phyloP scores from a whole-genome alignment of 805 yeast genomes.

The Lachancea fermentati region DNA sequence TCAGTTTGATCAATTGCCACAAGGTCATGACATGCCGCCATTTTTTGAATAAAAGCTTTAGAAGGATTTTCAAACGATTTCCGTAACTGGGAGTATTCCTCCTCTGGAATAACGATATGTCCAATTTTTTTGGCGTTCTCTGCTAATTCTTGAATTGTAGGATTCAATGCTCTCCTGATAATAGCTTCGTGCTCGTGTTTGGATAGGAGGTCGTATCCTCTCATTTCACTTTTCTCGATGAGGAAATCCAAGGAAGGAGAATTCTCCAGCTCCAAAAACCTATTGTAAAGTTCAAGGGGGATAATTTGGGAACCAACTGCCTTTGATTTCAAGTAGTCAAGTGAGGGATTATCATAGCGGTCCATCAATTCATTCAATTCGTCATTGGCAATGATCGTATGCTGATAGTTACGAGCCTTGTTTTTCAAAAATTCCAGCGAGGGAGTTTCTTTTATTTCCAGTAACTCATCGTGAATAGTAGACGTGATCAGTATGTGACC shows the following conservation, averaged over 20 bases:
- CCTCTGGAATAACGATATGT: constrained; percentile 13
- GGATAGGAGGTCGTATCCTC: constrained; percentile 22
- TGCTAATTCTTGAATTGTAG: constrained; percentile 8
- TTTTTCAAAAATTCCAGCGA: constrained; percentile 16
- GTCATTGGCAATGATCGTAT: constrained; percentile 10
- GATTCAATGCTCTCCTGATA: constrained; percentile 10
- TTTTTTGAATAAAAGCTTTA: constrained; percentile 21
- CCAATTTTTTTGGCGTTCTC: constrained; percentile 11
- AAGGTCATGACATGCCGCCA: constrained; percentile 20
- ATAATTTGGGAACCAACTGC: constrained; percentile 18
- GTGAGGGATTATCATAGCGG: constrained; percentile 8
- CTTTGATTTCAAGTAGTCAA: constrained; percentile 15
- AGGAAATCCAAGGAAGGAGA: constrained; percentile 23
- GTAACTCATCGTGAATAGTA: constrained; percentile 12
- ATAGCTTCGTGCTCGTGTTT: constrained; percentile 13
- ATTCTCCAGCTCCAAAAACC: not conserved
- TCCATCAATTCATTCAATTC: constrained; percentile 8
- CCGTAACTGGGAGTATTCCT: constrained; percentile 10
- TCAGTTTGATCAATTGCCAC: constrained; percentile 14
- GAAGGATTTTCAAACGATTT: constrained; percentile 18
- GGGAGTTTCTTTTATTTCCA: constrained; percentile 11
- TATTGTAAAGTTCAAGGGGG: constrained; percentile 10
- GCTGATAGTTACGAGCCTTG: constrained; percentile 16
- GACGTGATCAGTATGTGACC: constrained; percentile 20
- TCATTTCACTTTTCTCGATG: constrained; percentile 21